Base-by-base conservation (phyloP, 2,329 filamentous ascomycete genomes). In the Dactylellina drechsleri region DNA sequence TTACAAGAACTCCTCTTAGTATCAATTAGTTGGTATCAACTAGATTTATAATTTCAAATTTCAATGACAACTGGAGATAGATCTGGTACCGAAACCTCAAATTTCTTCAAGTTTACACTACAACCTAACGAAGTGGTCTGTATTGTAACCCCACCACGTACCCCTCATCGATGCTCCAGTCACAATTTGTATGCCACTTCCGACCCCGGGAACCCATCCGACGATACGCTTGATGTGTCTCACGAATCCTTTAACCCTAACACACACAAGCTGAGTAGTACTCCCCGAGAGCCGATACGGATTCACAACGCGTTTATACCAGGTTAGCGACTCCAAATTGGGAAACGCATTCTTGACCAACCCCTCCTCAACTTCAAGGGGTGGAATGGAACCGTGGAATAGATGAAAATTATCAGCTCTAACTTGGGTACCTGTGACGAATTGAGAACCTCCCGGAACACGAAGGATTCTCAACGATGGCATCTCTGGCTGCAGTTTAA, bases 391-490 rank as follows among this genome's bases (percentile, higher is more conserved):
- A 5, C 28, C 28, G 8, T 40, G 6, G 16, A 57, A 57, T 2
- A n/a, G 8, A 36, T 45, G 13, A 45, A 28, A 47, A 18, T n/a
- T 20, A 8, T 15, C 13, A 7, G 23, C 18, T 2, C 36, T 16
- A 3, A 59, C 28, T 15, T 8, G 23, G n/a, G 56, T 12, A 26
- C 18, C 18, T 26, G 12, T 6, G 3, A 18, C 16, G 40, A 45
- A 59, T 23, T 45, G n/a, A 12, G 56, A 52, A 12, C 5, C 23
- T n/a, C 65, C 65, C 4, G 65, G 15, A 15, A 54, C 7, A n/a
- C 12, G 23, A 20, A 68, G 43, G 7, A n/a, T 40, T 40, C 4
- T 47, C 4, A 68, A n/a, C 1, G 49, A 36, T 3, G 36, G 15
- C 36, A 61, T 53, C 12, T 41, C 40, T 0, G 20, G 40, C 15